Percentiles rank a stretch among this genome's conserved stretches.
phyloP scores from a whole-genome alignment of 2,329 filamentous ascomycete species.

The Monilinia polystroma region DNA sequence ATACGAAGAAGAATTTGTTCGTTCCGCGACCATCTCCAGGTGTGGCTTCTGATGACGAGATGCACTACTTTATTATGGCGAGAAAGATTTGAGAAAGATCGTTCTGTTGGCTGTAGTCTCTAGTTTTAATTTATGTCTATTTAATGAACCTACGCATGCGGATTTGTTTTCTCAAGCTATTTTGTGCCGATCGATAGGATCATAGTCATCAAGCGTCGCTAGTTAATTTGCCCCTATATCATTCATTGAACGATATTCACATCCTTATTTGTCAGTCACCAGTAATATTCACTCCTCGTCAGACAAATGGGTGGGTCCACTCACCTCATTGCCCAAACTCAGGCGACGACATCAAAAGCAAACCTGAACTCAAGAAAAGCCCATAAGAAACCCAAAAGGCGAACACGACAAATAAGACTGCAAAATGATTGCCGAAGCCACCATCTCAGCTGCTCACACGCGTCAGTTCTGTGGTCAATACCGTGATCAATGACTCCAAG shows the following conservation, averaged over 20 bases:
- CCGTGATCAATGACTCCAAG: neutral
- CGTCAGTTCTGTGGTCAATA: neutral
- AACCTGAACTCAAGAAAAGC: too few species aligned
- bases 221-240: neutral
- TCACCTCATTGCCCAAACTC: neutral
- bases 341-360: neutral
- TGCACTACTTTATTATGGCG: slow-evolving; percentile 21
- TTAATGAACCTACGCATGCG: neutral
- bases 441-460: neutral
- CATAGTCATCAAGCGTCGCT: neutral
- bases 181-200: neutral
- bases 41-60: slow-evolving; percentile 16
- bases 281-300: neutral
- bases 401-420: neutral
- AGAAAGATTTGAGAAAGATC: neutral
- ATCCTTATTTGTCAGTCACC: neutral
- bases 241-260: neutral
- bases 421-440: neutral
- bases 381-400: neutral
- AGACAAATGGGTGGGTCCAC: slow-evolving; percentile 1
- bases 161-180: neutral
- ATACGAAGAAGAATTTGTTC: slow-evolving; percentile 18
- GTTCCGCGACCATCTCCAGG: neutral
- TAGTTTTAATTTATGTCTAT: neutral
- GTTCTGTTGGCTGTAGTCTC: neutral